phyloP scores from a whole-genome alignment of 192 early-diverging fungal species.

The Umbelopsis sp. region DNA sequence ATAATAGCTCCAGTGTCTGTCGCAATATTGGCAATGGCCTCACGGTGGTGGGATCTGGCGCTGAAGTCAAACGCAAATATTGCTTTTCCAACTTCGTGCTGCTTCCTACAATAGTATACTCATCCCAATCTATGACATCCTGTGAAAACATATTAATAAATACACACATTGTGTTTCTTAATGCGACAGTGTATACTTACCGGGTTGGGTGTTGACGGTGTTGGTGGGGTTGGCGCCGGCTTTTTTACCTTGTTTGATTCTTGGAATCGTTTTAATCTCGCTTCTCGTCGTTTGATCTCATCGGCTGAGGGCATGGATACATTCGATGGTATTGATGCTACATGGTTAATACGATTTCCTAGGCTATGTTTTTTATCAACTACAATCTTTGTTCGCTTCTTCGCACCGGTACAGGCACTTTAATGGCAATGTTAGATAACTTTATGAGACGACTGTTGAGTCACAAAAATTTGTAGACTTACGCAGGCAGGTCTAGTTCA shows the following conservation, averaged over 20 bases:
- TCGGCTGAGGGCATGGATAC: constrained; percentile 17
- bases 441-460: neutral
- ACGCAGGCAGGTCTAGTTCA: constrained; percentile 68
- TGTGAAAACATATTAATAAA: constrained; percentile 17
- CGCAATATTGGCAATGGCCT: constrained; percentile 80
- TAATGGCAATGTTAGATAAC: neutral
- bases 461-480: neutral
- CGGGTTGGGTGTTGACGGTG: constrained; percentile 29
- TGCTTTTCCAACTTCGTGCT: constrained; percentile 84
- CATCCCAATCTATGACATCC: constrained; percentile 80
- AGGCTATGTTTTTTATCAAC: neutral
- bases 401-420: neutral
- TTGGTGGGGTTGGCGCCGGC: constrained; percentile 2
- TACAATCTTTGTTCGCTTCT: neutral
- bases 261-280: constrained; percentile 36
- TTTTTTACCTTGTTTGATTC: constrained; percentile 11
- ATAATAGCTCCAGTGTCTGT: constrained; percentile 77
- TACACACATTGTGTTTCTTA: neutral
- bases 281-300: constrained; percentile 31
- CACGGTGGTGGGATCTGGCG: constrained; percentile 91
- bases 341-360: constrained; percentile 3
- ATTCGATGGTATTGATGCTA: neutral
- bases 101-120: constrained; percentile 88
- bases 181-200: constrained; percentile 4
- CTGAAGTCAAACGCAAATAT: constrained; percentile 92